A percentile compares a stretch with the other conserved stretches of the same genome.
phyloP scores from a whole-genome alignment of 2,329 filamentous ascomycete species.

The Aspergillus proliferans region DNA sequence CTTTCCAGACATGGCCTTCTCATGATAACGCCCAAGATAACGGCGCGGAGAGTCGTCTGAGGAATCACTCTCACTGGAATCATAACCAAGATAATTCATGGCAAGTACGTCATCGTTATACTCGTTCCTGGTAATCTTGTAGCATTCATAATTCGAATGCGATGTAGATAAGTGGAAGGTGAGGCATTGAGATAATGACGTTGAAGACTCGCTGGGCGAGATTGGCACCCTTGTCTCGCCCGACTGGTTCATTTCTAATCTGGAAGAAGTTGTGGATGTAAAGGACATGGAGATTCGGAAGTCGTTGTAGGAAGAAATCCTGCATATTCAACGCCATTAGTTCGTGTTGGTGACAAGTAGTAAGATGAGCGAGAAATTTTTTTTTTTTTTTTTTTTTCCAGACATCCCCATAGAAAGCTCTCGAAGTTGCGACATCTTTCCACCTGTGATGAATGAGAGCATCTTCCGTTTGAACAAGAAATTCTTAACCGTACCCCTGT shows the following conservation, averaged over 20 bases:
- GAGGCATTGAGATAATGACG: too few relatives aligned
- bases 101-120: too few relatives aligned
- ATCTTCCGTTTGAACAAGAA: conserved; percentile 59
- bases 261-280: conserved; percentile 47
- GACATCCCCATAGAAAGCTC: conserved; percentile 59
- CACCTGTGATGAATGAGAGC: conserved; percentile 67
- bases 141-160: too few relatives aligned
- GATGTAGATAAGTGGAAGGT: too few relatives aligned
- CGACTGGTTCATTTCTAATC: too few relatives aligned
- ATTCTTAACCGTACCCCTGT: conserved; percentile 46
- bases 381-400: too few relatives aligned
- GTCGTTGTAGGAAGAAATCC: conserved; percentile 72
- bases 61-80: conserved; percentile 35
- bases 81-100: conserved; percentile 44
- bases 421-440: conserved; percentile 63
- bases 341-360: background rate
- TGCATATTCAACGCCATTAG: conserved; percentile 26
- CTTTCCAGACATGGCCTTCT: conserved; percentile 38
- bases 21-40: conserved; percentile 25
- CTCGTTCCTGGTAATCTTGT: too few relatives aligned
- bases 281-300: conserved; percentile 64
- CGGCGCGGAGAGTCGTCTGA: conserved; percentile 11
- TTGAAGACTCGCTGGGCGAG: too few relatives aligned
- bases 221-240: too few relatives aligned
- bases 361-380: background rate